A percentile compares a stretch with the other conserved stretches of the same genome.
phyloP scores from a whole-genome alignment of 805 yeast genomes.

The Wickerhamiella lipophila region DNA sequence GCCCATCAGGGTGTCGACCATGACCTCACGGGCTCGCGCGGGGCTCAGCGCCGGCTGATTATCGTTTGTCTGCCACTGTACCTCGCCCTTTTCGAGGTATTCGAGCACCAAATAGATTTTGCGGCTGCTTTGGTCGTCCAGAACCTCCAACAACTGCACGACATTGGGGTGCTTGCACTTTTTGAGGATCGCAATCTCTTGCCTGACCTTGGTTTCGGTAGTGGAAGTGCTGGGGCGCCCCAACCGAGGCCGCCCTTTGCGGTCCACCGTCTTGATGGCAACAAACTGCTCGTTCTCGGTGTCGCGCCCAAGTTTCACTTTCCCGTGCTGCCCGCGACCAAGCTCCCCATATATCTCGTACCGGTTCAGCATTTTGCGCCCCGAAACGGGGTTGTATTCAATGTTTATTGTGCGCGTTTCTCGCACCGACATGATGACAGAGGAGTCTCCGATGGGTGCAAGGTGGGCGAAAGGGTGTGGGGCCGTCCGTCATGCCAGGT shows the following conservation, averaged over 20 bases:
- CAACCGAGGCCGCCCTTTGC: conserved; percentile 46
- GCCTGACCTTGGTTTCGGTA: conserved; percentile 59
- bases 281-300: conserved; percentile 44
- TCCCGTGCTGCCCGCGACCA: conserved; percentile 98
- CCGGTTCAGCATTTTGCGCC: conserved; percentile 70
- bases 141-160: conserved; percentile 72
- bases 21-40: conserved; percentile 53
- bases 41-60: conserved; percentile 60
- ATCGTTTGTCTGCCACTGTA: conserved; percentile 53
- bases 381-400: conserved; percentile 79
- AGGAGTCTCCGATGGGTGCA: neutral
- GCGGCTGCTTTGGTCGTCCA: conserved; percentile 71
- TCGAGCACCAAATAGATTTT: conserved; percentile 86
- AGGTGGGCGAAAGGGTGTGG: too few relatives aligned
- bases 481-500: too few relatives aligned
- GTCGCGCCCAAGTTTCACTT: conserved; percentile 81
- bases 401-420: conserved; percentile 70
- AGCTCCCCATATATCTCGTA: conserved; percentile 79
- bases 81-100: conserved; percentile 81
- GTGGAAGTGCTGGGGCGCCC: conserved; percentile 36
- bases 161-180: conserved; percentile 86
- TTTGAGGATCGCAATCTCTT: conserved; percentile 88
- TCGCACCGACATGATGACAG: conserved; percentile 37
- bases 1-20: conserved; percentile 76
- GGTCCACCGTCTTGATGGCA: conserved; percentile 88